phyloP scores from a whole-genome alignment of 495 filamentous ascomycete species.

The Aspergillus homomorphus region DNA sequence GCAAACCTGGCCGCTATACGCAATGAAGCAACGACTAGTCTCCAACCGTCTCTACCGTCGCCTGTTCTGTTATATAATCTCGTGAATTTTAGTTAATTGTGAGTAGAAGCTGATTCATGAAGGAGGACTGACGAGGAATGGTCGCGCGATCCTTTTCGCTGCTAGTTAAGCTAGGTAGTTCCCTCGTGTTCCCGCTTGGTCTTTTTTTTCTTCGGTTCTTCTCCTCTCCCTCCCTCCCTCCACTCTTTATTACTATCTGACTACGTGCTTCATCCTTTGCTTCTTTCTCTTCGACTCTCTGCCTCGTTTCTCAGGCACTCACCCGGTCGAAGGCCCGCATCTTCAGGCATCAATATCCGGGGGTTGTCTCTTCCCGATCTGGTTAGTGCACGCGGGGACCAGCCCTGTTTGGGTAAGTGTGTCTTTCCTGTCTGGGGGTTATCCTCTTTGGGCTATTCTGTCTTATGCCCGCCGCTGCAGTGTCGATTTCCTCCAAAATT shows the following conservation, averaged over 20 bases:
- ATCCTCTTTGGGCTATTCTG: constrained; percentile 26
- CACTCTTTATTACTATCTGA: too few species aligned
- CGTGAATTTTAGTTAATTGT: neutral
- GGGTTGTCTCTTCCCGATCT: constrained; percentile 15
- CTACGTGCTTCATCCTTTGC: neutral
- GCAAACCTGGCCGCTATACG: constrained; percentile 12
- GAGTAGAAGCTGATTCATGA: too few species aligned
- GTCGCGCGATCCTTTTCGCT: too few species aligned
- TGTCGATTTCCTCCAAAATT: too few species aligned
- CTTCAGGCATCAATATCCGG: constrained; percentile 16
- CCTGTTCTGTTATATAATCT: neutral
- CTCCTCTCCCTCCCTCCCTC: neutral
- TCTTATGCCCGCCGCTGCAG: neutral
- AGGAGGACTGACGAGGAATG: too few species aligned
- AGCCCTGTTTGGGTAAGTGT: constrained; percentile 16
- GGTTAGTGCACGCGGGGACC: constrained; percentile 12
- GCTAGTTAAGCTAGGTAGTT: too few species aligned
- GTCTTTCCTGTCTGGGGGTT: constrained; percentile 14
- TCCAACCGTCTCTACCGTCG: neutral
- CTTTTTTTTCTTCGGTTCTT: neutral
- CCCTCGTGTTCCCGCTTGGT: neutral
- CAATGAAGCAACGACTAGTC: constrained; percentile 12
- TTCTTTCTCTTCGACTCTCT: neutral
- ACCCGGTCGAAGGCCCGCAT: constrained; percentile 1
- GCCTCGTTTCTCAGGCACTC: constrained; percentile 3